A percentile compares a stretch with the other conserved stretches of the same genome.
These are phyloP conservation scores for Stephania cephalantha DNA, from an alignment of 164 flowering plant genomes.

Conservation along the genomic window DNA sequence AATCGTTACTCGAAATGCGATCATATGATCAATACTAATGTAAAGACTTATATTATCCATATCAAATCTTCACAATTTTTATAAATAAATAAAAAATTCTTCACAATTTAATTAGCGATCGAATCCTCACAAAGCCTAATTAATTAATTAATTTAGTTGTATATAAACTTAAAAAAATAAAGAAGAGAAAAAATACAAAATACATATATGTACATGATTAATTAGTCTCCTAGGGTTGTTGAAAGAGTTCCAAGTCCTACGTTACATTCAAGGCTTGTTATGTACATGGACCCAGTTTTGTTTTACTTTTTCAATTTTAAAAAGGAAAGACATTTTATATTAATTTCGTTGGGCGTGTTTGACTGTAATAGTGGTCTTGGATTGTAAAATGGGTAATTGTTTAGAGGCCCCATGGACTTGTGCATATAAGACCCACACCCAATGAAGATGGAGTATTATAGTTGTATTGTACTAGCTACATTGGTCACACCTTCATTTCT, in stretches of 20 bases:
- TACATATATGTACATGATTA: background rate
- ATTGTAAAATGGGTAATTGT: background rate
- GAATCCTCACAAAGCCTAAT: no score
- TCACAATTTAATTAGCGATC: no score
- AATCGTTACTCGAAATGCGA: no score
- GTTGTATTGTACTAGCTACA: background rate
- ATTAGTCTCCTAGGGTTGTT: conserved; percentile 3
- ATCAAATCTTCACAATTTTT: no score
- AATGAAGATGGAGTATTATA: background rate
- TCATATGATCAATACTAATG: no score
- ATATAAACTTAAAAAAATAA: no score
- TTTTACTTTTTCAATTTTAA: background rate
- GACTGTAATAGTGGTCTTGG: conserved; percentile 3
- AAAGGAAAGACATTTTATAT: background rate
- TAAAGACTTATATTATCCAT: no score
- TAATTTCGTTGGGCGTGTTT: conserved; percentile 10
- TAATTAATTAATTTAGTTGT: no score
- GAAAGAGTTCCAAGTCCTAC: background rate
- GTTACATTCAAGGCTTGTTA: background rate
- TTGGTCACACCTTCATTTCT: background rate
- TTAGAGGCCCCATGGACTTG: background rate
- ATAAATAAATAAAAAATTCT: no score
- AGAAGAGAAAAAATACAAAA: no score
- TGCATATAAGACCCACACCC: background rate
- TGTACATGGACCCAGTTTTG: background rate